Conservation (phyloP, 1,284 basidiomycete species). For the Psilocybe mexicana region DNA sequence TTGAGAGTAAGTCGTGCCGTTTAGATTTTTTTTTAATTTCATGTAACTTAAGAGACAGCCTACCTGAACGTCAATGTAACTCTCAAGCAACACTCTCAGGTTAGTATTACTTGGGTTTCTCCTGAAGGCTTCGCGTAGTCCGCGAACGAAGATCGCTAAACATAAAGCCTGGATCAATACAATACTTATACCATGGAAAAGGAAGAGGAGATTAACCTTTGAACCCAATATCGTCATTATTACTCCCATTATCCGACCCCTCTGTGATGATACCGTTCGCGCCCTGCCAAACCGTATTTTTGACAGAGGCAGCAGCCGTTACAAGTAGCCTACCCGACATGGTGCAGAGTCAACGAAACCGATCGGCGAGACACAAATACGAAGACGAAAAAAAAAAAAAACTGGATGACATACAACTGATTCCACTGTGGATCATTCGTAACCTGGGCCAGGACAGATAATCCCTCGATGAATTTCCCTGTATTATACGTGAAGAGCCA, state of each 20-base stretch:
- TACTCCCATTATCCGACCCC: conserved; percentile 36
- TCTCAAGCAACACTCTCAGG: conserved; percentile 41
- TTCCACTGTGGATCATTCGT: conserved; percentile 44
- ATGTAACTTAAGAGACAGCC: conserved; percentile 10
- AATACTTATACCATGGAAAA: neutral
- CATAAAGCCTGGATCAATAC: neutral
- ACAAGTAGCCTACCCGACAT: conserved; percentile 36
- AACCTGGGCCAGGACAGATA: conserved; percentile 43
- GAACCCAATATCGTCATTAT: conserved; percentile 50
- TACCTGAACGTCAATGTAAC: conserved; percentile 52
- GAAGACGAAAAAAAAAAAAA: conserved; percentile 1
- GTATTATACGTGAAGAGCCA: conserved; percentile 55
- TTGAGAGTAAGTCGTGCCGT: neutral
- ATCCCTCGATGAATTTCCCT: conserved; percentile 52
- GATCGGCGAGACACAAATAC: neutral
- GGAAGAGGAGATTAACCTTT: conserved; percentile 36
- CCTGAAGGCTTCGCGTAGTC: conserved; percentile 43
- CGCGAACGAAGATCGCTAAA: conserved; percentile 47
- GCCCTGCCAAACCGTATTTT: conserved; percentile 45
- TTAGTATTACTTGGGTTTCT: conserved; percentile 36
- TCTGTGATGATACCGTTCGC: conserved; percentile 50
- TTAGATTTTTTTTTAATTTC: neutral
- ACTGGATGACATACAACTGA: conserved; percentile 30
- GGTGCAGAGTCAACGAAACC: neutral
- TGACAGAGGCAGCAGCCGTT: conserved; percentile 39